phyloP scores from a whole-genome alignment of 169 alveolate species.

The Pseudocohnilembus persalinus region DNA sequence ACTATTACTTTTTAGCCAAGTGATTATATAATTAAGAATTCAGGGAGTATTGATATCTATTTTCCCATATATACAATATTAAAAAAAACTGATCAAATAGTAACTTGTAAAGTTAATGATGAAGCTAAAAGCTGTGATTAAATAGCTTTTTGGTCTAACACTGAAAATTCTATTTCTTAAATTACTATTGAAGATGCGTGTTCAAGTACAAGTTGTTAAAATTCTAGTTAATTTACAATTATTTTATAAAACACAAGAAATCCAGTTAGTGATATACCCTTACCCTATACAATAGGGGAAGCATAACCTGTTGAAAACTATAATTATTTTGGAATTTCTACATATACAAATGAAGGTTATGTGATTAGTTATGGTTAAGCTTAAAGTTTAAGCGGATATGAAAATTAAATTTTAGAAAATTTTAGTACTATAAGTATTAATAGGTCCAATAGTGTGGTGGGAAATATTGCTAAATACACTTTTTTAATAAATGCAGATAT shows the following conservation, averaged over 20 bases:
- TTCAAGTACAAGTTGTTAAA: not conserved
- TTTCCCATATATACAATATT: not conserved
- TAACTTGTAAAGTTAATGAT: not conserved
- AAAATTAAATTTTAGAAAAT: not conserved
- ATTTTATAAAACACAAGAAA: not conserved
- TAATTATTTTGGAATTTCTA: not conserved
- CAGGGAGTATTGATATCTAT: not conserved
- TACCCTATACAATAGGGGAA: not conserved
- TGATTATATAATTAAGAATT: not conserved
- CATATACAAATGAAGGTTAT: not conserved
- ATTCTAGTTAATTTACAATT: not conserved
- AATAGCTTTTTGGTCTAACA: not conserved
- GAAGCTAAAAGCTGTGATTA: not conserved
- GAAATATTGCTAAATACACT: not conserved
- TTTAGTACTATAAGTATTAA: not conserved
- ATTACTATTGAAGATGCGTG: not conserved
- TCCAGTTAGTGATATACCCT: not conserved
- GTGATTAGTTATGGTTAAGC: not conserved
- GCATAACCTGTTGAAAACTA: not conserved
- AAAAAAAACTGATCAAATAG: not conserved
- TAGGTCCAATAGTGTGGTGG: not conserved
- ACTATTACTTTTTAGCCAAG: not conserved
- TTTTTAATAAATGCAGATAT: not conserved
- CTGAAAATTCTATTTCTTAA: not conserved
- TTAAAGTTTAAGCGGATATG: no score